Evolutionary conservation across 1,284 basidiomycete species (phyloP), one percentile per base, ranked within the genome.

Genomic region (Melampsora americana): DNA sequence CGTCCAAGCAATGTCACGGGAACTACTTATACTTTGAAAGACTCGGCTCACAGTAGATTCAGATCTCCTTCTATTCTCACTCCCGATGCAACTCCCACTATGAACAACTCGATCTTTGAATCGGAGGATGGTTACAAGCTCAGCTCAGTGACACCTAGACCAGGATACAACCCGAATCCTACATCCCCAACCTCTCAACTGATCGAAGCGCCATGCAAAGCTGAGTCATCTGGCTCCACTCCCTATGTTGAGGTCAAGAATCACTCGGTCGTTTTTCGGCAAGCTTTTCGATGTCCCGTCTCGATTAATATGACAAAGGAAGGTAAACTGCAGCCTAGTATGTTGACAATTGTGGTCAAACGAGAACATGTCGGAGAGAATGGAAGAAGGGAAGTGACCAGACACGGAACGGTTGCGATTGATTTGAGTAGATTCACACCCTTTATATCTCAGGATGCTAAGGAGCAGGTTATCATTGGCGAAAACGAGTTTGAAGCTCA

Each of bases 271-370:
- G 7, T 48, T 23, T 74, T 66, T 28, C 48, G 53, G 2, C 62
- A 66, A 42, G 65, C 71, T 23, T 74, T 74, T 32, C 71, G 66
- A 42, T 74, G 71, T 61, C 65, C 65, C 9, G 64, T 74, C 46
- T 59, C 65, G 7, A 67, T 74, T 20, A 9, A 28, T 9, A 30
- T 74, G 26, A 65, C 59, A 39, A 74, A 74, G 67, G 32, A 74
- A 23, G 23, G 32, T 56, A 20, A 23, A 23, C 56, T 66, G 5
- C 48, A 59, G 9, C 65, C 71, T 12, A 66, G 65, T 56, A 56
- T 59, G 11, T 32, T 74, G 11, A 67, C 46, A 1, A 66, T 74
- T n/a, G 30, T 67, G 20, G 42, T 67, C 42, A 74, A 74, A 28
- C 62, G 67, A 16, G 64, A 74, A 53, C 62, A 74, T 59, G 39